A percentile compares a stretch with the other conserved stretches of the same genome.
Evolutionary conservation across 805 yeast genomes (phyloP).

Genomic region (Tetrapisispora taiwanensis): DNA sequence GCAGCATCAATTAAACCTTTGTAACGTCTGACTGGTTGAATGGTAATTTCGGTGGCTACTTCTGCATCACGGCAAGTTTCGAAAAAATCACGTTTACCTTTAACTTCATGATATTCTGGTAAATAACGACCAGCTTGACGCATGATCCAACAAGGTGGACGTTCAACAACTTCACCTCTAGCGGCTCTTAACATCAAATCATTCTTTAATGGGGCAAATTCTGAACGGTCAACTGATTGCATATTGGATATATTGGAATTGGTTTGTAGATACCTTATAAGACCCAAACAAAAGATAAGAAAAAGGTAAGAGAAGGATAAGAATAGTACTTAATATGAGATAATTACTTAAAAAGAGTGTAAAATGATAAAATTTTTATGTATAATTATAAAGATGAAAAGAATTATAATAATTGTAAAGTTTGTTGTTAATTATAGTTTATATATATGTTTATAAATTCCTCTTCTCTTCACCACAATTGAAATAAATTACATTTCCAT

Average conservation of each 20-base stretch:
- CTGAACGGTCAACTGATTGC: constrained; percentile 7
- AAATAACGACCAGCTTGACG: constrained; percentile 93
- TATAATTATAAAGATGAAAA: too few species aligned
- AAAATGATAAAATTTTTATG: too few species aligned
- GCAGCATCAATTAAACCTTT: constrained; percentile 92
- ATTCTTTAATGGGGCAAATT: constrained; percentile 72
- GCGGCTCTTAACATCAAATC: constrained; percentile 91
- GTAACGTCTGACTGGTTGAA: constrained; percentile 87
- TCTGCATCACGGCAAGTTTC: constrained; percentile 94
- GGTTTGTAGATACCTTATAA: too few species aligned
- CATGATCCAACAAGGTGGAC: constrained; percentile 98
- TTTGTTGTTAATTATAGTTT: too few species aligned
- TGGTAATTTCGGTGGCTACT: constrained; percentile 85
- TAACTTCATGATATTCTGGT: constrained; percentile 86
- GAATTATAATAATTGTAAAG: too few species aligned
- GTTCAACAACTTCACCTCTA: constrained; percentile 76
- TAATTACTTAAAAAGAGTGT: too few species aligned
- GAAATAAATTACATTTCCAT: too few species aligned
- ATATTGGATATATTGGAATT: background rate
- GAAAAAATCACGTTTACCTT: constrained; percentile 78
- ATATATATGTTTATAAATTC: too few species aligned
- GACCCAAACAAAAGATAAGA: too few species aligned
- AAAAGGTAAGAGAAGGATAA: too few species aligned
- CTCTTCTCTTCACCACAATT: too few species aligned
- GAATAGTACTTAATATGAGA: too few species aligned